phyloP scores from a whole-genome alignment of 805 yeast genomes.

The Scheffersomyces stipitis region DNA sequence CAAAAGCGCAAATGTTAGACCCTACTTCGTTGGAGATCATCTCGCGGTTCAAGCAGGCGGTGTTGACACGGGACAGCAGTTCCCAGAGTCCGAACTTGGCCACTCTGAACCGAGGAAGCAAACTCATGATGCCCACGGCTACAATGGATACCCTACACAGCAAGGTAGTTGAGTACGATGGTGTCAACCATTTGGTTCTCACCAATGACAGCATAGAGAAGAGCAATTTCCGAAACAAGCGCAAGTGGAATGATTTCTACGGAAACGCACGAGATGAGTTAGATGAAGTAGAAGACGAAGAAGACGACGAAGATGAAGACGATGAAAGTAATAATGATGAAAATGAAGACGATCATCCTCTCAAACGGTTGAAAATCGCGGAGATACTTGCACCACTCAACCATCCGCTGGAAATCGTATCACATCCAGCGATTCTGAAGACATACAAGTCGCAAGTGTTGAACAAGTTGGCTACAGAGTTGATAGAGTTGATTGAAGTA shows the following conservation, averaged over 20 bases:
- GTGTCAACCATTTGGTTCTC: constrained; percentile 33
- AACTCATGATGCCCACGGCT: constrained; percentile 17
- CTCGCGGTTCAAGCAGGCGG: constrained; percentile 38
- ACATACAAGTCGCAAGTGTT: constrained; percentile 60
- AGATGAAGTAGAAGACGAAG: constrained; percentile 5
- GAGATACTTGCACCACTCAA: constrained; percentile 73
- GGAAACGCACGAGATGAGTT: constrained; percentile 9
- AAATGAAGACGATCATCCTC: constrained; percentile 21
- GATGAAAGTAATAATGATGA: constrained; percentile 8
- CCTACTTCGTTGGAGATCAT: constrained; percentile 38
- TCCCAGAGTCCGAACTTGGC: constrained; percentile 7
- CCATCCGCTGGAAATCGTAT: constrained; percentile 75
- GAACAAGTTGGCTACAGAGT: constrained; percentile 60
- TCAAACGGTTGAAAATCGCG: constrained; percentile 28
- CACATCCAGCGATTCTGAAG: constrained; percentile 65
- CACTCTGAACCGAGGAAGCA: constrained; percentile 32
- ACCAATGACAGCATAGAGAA: constrained; percentile 36
- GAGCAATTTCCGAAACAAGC: constrained; percentile 26
- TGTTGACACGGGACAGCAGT: constrained; percentile 17
- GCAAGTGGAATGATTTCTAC: constrained; percentile 36
- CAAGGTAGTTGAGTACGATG: constrained; percentile 41
- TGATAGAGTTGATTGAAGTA: constrained; percentile 73
- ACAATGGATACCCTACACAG: constrained; percentile 23
- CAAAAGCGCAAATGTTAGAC: constrained; percentile 33
- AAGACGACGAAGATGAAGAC: constrained; percentile 10